These are phyloP conservation scores for Haplosporangium sp. DNA, from an alignment of 371 early-diverging fungal species.

Conservation along the genomic window DNA sequence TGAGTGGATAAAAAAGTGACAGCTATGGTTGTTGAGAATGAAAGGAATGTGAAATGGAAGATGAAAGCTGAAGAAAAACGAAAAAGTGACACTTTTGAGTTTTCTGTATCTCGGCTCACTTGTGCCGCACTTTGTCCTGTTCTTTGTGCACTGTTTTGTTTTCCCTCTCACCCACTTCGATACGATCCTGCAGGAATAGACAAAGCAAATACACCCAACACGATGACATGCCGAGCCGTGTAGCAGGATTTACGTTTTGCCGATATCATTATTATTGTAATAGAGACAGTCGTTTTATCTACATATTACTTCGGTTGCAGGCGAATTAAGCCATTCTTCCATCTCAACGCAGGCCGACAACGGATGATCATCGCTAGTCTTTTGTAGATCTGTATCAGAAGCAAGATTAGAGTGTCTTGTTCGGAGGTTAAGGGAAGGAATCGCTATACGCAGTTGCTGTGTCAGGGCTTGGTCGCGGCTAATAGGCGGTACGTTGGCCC, in stretches of 20 bases:
- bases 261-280: background rate
- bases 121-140: no score
- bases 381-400: background rate
- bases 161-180: no score
- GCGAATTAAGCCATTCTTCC: conserved; percentile 51
- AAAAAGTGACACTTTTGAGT: conserved; percentile 5
- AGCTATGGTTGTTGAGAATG: background rate
- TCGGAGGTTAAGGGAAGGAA: conserved; percentile 27
- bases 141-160: no score
- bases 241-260: no score
- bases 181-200: no score
- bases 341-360: conserved; percentile 49
- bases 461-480: conserved; percentile 38
- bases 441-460: conserved; percentile 27
- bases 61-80: conserved; percentile 6
- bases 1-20: no score
- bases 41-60: conserved; percentile 7
- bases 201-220: no score
- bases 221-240: conserved; percentile 5
- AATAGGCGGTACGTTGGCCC: conserved; percentile 44
- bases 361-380: conserved; percentile 29
- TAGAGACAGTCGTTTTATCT: conserved; percentile 13
- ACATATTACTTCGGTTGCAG: conserved; percentile 35
- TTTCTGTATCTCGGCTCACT: no score
- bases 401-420: background rate